These are phyloP conservation scores for Suillus hirtellus DNA, from an alignment of 768 basidiomycete genomes.

Conservation along the genomic window DNA sequence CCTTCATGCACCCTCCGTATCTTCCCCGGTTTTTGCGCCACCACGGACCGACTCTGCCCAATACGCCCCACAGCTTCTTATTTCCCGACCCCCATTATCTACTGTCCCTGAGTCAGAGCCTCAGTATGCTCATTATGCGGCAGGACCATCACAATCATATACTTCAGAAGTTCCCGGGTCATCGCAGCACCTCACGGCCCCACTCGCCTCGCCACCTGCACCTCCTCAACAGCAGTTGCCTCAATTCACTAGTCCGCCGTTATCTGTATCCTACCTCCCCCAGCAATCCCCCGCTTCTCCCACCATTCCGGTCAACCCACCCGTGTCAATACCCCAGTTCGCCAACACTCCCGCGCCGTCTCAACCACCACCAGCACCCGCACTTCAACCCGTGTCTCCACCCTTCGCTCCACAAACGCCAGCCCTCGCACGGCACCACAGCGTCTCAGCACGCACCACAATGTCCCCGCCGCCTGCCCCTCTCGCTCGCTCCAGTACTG, in stretches of 20 bases:
- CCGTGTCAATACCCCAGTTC: slow-evolving; percentile 23
- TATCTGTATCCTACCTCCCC: slow-evolving; percentile 15
- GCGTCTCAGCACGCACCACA: slow-evolving; percentile 11
- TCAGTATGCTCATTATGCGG: slow-evolving; percentile 25
- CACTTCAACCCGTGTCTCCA: slow-evolving; percentile 15
- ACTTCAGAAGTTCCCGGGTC: slow-evolving; percentile 6
- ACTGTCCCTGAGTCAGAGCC: slow-evolving; percentile 29
- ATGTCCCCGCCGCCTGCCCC: slow-evolving; percentile 1
- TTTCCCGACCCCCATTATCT: slow-evolving; percentile 29
- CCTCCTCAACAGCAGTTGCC: slow-evolving; percentile 17
- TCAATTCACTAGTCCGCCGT: slow-evolving; percentile 13
- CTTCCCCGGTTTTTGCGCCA: slow-evolving; percentile 21
- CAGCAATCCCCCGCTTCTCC: slow-evolving; percentile 18
- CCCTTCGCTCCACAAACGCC: slow-evolving; percentile 4
- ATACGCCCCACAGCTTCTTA: slow-evolving; percentile 21
- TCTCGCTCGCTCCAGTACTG: not conserved
- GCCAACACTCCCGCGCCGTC: slow-evolving; percentile 5
- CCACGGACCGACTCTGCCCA: slow-evolving; percentile 19
- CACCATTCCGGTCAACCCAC: slow-evolving; percentile 20
- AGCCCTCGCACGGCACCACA: slow-evolving; percentile 28
- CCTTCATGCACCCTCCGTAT: slow-evolving; percentile 17
- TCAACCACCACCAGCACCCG: slow-evolving; percentile 8
- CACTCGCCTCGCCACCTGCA: slow-evolving; percentile 18
- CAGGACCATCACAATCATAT: slow-evolving; percentile 9
- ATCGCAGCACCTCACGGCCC: slow-evolving; percentile 12